Base-by-base conservation (phyloP, 1,139 yeast genomes). In the Saccharomyces hybrid region DNA sequence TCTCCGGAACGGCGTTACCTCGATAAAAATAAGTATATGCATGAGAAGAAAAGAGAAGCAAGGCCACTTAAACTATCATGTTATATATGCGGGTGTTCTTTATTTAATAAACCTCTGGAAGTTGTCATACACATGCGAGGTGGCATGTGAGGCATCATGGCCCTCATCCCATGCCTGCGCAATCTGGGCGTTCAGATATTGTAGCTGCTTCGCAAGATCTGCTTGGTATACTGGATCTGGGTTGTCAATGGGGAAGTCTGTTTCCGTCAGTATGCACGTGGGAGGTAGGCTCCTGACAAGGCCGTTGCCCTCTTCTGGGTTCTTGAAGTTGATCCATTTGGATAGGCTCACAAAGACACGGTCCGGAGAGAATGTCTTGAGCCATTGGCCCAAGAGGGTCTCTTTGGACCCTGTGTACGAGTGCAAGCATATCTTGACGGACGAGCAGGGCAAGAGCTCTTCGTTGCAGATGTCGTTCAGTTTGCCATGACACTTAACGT, bases 401-500 rank as follows among this genome's bases (percentile, higher is more conserved):
- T 89, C 95, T 0, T 76, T 64, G 2, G 95, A 83, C 0, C 97
- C 98, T n/a, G 89, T 81, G 67, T 82, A 91, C 0, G 97, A 88
- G 66, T 91, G 98, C 31, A 91, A 74, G 38, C 89, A 80, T 0
- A 89, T 72, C 1, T 74, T 65, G 0, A 62, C 57, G 2, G 46
- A 29, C 14, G 53, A 34, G 31, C 49, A 48, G 4, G 53, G 54
- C 16, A 53, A 50, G 32, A 68, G 52, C 51, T 61, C 72, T 29
- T 65, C 49, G 48, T 51, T 61, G 26, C 81, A 73, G 1, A 71
- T 63, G 9, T 84, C 85, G 55, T 73, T 81, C 26, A 87, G 65
- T 8, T 73, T 65, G 1, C 88, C 88, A 62, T 85, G 91, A 7
- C 86, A 82, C 61, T 84, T 86, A 2, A 93, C 99, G 60, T 91